phyloP scores from a whole-genome alignment of 345 rosid genomes.

The Populus euphratica region DNA sequence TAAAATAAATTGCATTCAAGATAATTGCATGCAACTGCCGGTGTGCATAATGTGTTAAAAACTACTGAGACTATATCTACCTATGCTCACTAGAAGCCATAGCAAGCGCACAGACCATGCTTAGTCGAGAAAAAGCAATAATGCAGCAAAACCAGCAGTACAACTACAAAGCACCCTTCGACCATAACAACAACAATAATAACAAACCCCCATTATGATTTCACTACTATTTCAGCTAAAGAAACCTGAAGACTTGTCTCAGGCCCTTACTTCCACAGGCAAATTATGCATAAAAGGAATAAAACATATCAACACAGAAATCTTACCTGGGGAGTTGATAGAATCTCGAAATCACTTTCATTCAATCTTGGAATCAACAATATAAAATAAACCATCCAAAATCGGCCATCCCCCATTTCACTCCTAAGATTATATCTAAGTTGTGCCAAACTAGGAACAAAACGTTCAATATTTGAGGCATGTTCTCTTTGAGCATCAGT shows the following conservation, averaged over 20 bases:
- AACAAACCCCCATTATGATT: background rate
- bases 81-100: background rate
- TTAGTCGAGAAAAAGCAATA: background rate
- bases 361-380: slow-evolving; percentile 64
- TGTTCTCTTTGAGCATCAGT: slow-evolving; percentile 56
- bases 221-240: background rate
- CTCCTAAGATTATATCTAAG: slow-evolving; percentile 42
- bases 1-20: background rate
- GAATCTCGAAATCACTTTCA: slow-evolving; percentile 51
- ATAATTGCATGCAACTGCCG: too few species aligned
- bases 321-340: slow-evolving; percentile 58
- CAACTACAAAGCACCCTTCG: background rate
- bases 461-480: slow-evolving; percentile 44
- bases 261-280: background rate
- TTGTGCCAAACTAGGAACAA: slow-evolving; percentile 51
- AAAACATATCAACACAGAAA: background rate
- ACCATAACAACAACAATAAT: background rate
- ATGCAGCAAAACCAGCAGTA: background rate
- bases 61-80: background rate
- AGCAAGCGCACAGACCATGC: background rate
- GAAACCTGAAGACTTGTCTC: background rate
- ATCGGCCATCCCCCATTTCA: slow-evolving; percentile 40
- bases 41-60: too few species aligned
- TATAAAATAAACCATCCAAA: slow-evolving; percentile 75
- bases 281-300: background rate